Percentiles rank a stretch among this genome's conserved stretches.
phyloP scores from a whole-genome alignment of 208 protist genomes.

The Acanthamoeba royreba region DNA sequence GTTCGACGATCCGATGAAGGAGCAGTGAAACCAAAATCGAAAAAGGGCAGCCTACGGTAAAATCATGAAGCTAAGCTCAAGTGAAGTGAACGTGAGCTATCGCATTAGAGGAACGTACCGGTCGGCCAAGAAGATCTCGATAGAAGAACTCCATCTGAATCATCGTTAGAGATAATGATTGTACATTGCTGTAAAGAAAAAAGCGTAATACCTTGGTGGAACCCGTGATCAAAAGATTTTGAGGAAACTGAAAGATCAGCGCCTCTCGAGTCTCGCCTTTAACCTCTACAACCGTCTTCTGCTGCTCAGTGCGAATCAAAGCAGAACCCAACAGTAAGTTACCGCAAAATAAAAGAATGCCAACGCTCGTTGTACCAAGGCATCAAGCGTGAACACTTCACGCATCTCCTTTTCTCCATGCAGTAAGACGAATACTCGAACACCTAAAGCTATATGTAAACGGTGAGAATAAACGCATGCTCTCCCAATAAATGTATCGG shows the following conservation, averaged over 20 bases:
- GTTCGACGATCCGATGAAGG: neutral
- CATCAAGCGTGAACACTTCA: neutral
- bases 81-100: too few relatives aligned
- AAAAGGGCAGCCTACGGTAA: neutral
- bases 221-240: neutral
- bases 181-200: neutral
- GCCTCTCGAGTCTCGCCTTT: neutral
- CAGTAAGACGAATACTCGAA: neutral
- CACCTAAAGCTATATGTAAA: neutral
- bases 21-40: constrained; percentile 13
- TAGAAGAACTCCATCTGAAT: constrained; percentile 19
- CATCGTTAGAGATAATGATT: too few relatives aligned
- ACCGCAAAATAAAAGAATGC: neutral
- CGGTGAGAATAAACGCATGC: neutral
- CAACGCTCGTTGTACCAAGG: neutral
- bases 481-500: neutral
- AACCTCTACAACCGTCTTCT: neutral
- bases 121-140: neutral
- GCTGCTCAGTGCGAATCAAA: neutral
- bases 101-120: too few relatives aligned
- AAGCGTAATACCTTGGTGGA: neutral
- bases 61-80: too few relatives aligned
- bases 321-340: neutral
- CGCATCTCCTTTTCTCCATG: neutral
- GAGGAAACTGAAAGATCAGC: neutral